Evolutionary conservation across 1,284 basidiomycete species (phyloP).

Genomic region (Rhodotorula sp.): DNA sequence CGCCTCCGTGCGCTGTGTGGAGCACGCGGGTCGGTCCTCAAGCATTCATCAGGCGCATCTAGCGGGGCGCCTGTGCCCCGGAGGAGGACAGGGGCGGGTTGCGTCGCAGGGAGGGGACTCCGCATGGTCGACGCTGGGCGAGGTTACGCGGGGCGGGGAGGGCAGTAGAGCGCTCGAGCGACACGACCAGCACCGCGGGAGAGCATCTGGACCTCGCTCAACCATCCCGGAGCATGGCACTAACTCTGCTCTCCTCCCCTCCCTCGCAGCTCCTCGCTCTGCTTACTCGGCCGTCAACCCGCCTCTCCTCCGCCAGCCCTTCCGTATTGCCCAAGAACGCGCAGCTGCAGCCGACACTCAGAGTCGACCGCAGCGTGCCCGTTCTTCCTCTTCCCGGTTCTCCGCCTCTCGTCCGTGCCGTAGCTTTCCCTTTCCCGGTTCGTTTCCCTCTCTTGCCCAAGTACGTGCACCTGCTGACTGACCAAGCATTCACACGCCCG

Average conservation of each 20-base stretch:
- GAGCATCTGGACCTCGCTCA: background rate
- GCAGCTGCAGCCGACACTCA: too few species aligned
- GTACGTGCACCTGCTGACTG: background rate
- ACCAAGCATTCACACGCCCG: background rate
- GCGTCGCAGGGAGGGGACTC: background rate
- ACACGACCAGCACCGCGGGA: background rate
- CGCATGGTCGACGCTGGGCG: background rate
- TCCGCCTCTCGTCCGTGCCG: too few species aligned
- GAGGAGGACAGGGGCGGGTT: background rate
- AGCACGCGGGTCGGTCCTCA: accelerated
- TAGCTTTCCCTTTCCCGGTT: background rate
- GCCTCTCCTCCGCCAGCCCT: background rate
- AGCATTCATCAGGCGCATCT: background rate
- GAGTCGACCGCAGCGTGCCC: too few species aligned
- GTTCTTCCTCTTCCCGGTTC: too few species aligned
- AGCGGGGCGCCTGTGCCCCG: background rate
- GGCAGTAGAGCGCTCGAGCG: too few species aligned
- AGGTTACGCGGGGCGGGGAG: too few species aligned
- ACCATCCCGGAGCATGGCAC: background rate
- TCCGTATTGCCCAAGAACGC: background rate
- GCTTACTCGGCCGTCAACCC: background rate
- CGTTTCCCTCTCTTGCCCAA: background rate
- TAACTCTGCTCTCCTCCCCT: background rate
- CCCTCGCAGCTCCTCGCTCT: background rate
- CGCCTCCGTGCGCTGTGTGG: background rate